Evolutionary conservation across 2,329 filamentous ascomycete species (phyloP), one percentile per base, ranked within the genome.

Genomic region (Fusarium anguioides): DNA sequence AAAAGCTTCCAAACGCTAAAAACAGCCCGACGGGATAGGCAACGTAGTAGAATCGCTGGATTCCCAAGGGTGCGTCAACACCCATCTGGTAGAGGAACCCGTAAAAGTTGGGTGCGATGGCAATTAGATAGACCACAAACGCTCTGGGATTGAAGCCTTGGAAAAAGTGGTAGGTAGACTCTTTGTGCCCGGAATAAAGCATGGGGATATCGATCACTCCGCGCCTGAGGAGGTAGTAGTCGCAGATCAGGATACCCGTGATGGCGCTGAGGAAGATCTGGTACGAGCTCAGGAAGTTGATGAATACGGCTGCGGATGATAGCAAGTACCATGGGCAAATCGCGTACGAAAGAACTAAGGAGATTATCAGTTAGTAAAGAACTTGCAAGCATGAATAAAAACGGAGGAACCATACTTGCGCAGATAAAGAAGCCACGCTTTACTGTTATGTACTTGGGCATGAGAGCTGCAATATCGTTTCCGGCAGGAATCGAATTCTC

Each of bases 231-330:
- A 59, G 52, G 8, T 59, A 59, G 41, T 59, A 59, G 4, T 59
- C 56, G n/a, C 56, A 59, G 29, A 59, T 50, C 5, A 59, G 35
- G 1, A 59, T 59, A 18, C 56, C 56, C 1, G 56, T 36, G 6
- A 59, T 59, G 4, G 56, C 52, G 17, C 56, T 59, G 2, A 59
- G 52, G 52, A 59, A 59, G 3, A 59, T 59, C 27, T 59, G 56
- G 4, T 59, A 59, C 3, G 56, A 59, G 53, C 52, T 50, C 14
- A 59, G 29, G 41, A 59, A 59, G 41, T 59, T 59, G 52, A 59
- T 59, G 10, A 59, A 59, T 11, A 59, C 56, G 0, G 52, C 29
- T 2, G 56, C 56, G 6, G 56, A 59, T 11, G 56, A 59, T 0
- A 59, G 41, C 3, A 59, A 5, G 7, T 59, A 59, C 56, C 56